Percentiles rank a stretch among this genome's conserved stretches.
These are phyloP conservation scores for Tricholoma flavovirens DNA, from an alignment of 768 basidiomycete species.

Conservation along the genomic window DNA sequence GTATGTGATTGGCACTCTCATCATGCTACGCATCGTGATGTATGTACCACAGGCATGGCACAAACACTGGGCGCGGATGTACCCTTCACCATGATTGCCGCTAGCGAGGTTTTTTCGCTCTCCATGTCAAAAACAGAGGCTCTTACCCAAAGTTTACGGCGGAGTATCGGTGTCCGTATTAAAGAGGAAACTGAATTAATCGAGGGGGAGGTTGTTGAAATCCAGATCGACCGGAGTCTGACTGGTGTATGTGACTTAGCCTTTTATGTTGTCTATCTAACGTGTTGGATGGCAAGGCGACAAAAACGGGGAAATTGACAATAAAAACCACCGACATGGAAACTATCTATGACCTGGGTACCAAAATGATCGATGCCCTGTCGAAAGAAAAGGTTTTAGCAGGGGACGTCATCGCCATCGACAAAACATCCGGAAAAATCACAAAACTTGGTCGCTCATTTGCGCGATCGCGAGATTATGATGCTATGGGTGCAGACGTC, in stretches of 20 bases:
- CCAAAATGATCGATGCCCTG: constrained; percentile 98
- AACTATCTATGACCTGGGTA: constrained; percentile 96
- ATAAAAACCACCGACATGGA: constrained; percentile 99
- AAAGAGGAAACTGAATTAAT: constrained; percentile 97
- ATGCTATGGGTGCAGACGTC: constrained; percentile 99
- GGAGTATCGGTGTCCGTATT: constrained; percentile 95
- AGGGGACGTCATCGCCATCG: constrained; percentile 94
- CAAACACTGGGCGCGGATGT: constrained; percentile 92
- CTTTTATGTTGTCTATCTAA: background rate
- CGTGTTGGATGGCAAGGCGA: constrained; percentile 52
- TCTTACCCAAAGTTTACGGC: constrained; percentile 90
- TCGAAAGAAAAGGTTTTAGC: constrained; percentile 95
- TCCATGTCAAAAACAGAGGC: constrained; percentile 99
- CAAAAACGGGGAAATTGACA: constrained; percentile 95
- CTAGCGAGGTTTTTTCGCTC: constrained; percentile 95
- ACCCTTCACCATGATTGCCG: constrained; percentile 97
- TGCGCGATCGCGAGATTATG: constrained; percentile 95
- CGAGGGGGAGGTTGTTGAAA: constrained; percentile 97
- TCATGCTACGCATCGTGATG: background rate
- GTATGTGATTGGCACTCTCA: constrained; percentile 35
- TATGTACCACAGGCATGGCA: constrained; percentile 73
- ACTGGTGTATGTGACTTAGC: constrained; percentile 67
- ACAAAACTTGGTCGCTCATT: constrained; percentile 95
- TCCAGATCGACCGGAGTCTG: constrained; percentile 94
- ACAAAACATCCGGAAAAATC: constrained; percentile 96